These are phyloP conservation scores for Cercospora sp. DNA, from an alignment of 2,329 filamentous ascomycete genomes.

Conservation along the genomic window DNA sequence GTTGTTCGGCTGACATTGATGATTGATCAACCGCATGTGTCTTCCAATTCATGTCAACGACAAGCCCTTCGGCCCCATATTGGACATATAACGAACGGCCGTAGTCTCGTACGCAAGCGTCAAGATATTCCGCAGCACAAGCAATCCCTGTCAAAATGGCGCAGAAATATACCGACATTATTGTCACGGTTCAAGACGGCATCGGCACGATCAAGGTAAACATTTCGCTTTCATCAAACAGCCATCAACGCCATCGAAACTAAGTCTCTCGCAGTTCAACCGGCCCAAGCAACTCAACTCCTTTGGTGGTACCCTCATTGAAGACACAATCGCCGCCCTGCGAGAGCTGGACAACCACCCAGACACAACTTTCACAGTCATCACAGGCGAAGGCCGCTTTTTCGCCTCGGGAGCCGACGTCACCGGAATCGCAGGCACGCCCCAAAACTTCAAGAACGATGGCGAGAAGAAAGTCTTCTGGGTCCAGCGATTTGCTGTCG, in stretches of 20 bases:
- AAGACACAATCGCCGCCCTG: conserved; percentile 31
- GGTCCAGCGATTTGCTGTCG: conserved; percentile 26
- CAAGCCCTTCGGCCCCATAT: neutral
- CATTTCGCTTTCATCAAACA: neutral
- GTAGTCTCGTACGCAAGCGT: neutral
- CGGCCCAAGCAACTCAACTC: conserved; percentile 33
- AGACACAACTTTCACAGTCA: conserved; percentile 33
- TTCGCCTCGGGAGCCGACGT: conserved; percentile 34
- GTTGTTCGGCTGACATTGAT: conserved; percentile 40
- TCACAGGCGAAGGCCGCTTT: conserved; percentile 34
- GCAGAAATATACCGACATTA: conserved; percentile 29
- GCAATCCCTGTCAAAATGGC: conserved; percentile 2
- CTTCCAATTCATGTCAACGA: neutral
- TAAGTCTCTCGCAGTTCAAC: conserved; percentile 27
- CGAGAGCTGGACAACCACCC: conserved; percentile 33
- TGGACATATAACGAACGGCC: neutral
- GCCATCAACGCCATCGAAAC: neutral
- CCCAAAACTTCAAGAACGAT: conserved; percentile 28
- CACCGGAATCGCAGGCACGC: conserved; percentile 24
- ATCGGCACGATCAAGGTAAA: conserved; percentile 21
- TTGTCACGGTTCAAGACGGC: conserved; percentile 21
- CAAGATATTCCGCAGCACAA: neutral
- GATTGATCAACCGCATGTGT: neutral
- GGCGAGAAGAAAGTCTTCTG: conserved; percentile 34
- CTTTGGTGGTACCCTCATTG: conserved; percentile 29